Evolutionary conservation across 176 grass and related monocot species (phyloP).

Genomic region (Chrysopogon serrulatus): DNA sequence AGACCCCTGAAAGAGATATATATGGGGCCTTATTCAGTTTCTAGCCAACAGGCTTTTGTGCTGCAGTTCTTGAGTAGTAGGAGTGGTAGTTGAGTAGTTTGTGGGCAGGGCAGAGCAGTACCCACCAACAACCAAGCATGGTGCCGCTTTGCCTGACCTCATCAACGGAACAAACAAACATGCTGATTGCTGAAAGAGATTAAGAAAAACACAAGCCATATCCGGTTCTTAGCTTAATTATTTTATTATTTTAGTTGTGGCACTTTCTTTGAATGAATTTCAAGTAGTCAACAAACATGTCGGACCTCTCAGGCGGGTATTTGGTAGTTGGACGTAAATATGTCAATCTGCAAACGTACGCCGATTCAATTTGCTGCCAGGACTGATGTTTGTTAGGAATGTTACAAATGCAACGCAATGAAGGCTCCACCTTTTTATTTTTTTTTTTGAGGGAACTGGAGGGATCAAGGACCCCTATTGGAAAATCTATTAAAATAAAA

Average conservation of each 20-base stretch:
- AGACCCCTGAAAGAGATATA: background rate
- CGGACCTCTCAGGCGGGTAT: background rate
- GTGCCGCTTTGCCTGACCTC: background rate
- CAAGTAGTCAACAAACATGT: background rate
- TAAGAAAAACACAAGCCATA: background rate
- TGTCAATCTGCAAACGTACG: background rate
- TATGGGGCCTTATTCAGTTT: background rate
- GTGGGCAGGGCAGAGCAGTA: background rate
- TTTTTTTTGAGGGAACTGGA: too few species aligned
- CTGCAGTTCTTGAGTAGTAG: background rate
- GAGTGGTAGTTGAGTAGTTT: background rate
- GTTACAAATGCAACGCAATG: too few species aligned
- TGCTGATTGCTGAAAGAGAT: background rate
- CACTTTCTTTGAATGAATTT: background rate
- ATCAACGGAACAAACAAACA: conserved; percentile 38
- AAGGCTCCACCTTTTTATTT: too few species aligned
- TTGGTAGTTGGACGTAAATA: background rate
- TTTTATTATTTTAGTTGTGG: background rate
- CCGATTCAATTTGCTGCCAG: too few species aligned
- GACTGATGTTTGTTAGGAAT: too few species aligned
- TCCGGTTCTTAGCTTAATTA: too few species aligned
- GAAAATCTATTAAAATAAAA: too few species aligned
- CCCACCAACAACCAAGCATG: conserved; percentile 24
- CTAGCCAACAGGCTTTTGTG: background rate
- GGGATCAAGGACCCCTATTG: too few species aligned